These are phyloP conservation scores for Trichosporon asahii DNA, from an alignment of 1,284 basidiomycete species.

Conservation along the genomic window DNA sequence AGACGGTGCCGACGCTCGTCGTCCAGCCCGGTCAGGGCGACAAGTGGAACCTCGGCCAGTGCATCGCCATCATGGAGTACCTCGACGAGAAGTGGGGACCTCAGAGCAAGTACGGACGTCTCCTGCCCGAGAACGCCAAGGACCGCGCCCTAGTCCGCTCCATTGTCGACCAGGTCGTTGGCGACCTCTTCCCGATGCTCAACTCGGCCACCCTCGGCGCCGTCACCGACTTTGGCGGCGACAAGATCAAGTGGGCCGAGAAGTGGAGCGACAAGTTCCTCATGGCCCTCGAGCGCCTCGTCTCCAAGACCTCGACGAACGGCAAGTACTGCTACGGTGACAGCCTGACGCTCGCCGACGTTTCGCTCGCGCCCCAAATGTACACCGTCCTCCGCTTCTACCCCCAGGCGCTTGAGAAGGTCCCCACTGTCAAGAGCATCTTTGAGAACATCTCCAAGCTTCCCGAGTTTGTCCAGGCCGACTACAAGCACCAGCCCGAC, in stretches of 20 bases:
- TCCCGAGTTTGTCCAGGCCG: constrained; percentile 21
- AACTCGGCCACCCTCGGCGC: constrained; percentile 15
- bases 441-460: constrained; percentile 18
- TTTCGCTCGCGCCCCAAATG: constrained; percentile 21
- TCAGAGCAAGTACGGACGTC: constrained; percentile 53
- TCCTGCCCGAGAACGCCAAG: constrained; percentile 14
- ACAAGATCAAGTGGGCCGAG: constrained; percentile 17
- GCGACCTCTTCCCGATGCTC: constrained; percentile 23
- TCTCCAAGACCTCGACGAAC: constrained; percentile 7
- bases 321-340: constrained; percentile 22
- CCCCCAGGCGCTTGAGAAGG: constrained; percentile 11
- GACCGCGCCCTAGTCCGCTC: constrained; percentile 15
- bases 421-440: constrained; percentile 14
- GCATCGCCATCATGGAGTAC: constrained; percentile 24
- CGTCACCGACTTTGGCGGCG: constrained; percentile 16
- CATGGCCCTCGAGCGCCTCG: constrained; percentile 18
- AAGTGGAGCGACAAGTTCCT: constrained; percentile 8
- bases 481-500: constrained; percentile 28
- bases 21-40: constrained; percentile 9
- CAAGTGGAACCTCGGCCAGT: constrained; percentile 20
- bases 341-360: constrained; percentile 21
- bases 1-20: constrained; percentile 17
- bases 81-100: constrained; percentile 17
- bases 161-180: constrained; percentile 20
- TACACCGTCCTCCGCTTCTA: constrained; percentile 18